phyloP scores from a whole-genome alignment of 257 asterid species.

The Fraxinus anomala region DNA sequence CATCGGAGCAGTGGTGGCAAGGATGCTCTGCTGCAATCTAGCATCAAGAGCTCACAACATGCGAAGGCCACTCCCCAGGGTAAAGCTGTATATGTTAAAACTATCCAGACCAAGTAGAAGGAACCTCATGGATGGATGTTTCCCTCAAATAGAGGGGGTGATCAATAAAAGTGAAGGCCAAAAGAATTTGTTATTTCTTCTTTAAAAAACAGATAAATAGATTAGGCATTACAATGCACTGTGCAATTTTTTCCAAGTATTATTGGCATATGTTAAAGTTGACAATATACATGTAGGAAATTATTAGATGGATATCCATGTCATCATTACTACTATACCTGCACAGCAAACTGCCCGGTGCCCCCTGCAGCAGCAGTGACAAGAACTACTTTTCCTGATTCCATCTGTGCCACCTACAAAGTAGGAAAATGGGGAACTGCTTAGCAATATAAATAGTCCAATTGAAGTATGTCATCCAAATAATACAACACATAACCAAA shows the following conservation, averaged over 20 bases:
- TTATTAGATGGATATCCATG: background rate
- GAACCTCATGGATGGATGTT: background rate
- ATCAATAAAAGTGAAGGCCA: slow-evolving; percentile 5
- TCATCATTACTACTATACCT: slow-evolving; percentile 51
- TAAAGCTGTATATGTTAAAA: background rate
- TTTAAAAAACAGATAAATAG: background rate
- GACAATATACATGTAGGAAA: slow-evolving; percentile 16
- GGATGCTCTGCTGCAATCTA: background rate
- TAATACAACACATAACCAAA: slow-evolving; percentile 9
- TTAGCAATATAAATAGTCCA: slow-evolving; percentile 17
- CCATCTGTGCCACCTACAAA: slow-evolving; percentile 84
- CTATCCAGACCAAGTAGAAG: background rate
- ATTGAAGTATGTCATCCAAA: slow-evolving; percentile 1
- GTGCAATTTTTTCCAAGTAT: background rate
- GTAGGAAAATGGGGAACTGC: slow-evolving; percentile 24
- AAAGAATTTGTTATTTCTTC: slow-evolving; percentile 8
- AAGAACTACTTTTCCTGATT: slow-evolving; percentile 78
- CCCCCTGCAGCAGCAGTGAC: slow-evolving; percentile 99
- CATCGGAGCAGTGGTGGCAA: background rate
- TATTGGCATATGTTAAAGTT: background rate
- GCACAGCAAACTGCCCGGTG: slow-evolving; percentile 98
- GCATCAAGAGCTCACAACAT: background rate
- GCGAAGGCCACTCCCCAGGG: background rate
- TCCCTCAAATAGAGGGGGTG: background rate
- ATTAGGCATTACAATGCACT: background rate